Percentiles rank a stretch among this genome's conserved stretches.
phyloP scores from a whole-genome alignment of 2,329 filamentous ascomycete genomes.

The Akanthomyces dipterigenus region DNA sequence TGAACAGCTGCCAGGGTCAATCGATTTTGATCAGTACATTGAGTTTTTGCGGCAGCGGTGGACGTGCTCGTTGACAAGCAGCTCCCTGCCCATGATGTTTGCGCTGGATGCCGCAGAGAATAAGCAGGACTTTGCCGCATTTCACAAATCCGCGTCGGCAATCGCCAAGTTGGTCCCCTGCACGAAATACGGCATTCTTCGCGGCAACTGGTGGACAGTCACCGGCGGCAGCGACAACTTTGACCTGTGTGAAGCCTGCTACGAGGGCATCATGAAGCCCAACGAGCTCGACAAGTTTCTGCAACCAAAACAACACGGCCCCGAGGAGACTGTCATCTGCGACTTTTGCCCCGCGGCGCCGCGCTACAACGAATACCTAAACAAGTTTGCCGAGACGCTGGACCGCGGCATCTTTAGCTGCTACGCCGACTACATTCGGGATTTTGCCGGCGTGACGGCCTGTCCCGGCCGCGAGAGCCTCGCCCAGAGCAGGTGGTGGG shows the following conservation, averaged over 20 bases:
- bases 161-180: conserved; percentile 22
- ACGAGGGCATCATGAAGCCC: conserved; percentile 23
- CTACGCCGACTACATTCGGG: conserved; percentile 22
- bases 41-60: conserved; percentile 17
- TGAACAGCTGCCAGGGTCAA: conserved; percentile 14
- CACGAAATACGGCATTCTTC: conserved; percentile 20
- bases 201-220: conserved; percentile 30
- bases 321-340: conserved; percentile 21
- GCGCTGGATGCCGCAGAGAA: conserved; percentile 22
- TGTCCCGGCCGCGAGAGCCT: conserved; percentile 25
- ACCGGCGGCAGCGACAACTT: conserved; percentile 18
- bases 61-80: conserved; percentile 21
- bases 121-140: conserved; percentile 20
- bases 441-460: conserved; percentile 20
- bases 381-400: conserved; percentile 22
- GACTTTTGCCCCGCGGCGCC: conserved; percentile 22
- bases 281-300: conserved; percentile 23
- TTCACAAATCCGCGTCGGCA: conserved; percentile 20
- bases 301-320: conserved; percentile 16
- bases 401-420: conserved; percentile 27
- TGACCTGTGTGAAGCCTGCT: conserved; percentile 29
- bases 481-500: conserved; percentile 27
- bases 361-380: conserved; percentile 21
- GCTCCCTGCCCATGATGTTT: conserved; percentile 17
- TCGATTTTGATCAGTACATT: conserved; percentile 20